Conservation (phyloP, 495 filamentous ascomycete species). For the Penicillium pulvis region DNA sequence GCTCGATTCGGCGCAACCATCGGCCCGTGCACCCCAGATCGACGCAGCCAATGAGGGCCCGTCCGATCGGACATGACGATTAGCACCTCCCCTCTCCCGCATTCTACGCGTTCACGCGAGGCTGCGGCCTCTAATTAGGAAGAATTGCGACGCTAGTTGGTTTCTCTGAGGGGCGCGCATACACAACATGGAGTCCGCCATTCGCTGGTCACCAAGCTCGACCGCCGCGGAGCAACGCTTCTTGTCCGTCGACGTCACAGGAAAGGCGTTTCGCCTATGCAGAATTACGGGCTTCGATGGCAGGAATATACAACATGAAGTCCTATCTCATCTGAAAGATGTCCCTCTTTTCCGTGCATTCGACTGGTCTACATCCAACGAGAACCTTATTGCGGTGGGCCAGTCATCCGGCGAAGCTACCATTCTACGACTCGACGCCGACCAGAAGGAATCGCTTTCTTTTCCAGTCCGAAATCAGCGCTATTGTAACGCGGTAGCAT, state of each 20-base stretch:
- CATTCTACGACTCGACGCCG: slow-evolving; percentile 73
- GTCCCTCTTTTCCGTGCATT: slow-evolving; percentile 88
- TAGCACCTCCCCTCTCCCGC: slow-evolving; percentile 16
- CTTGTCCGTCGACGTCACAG: slow-evolving; percentile 79
- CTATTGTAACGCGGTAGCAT: slow-evolving; percentile 88
- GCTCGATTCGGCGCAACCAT: slow-evolving; percentile 29
- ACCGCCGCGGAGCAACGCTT: slow-evolving; percentile 66
- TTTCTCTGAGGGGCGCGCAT: not conserved
- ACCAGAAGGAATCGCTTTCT: slow-evolving; percentile 61
- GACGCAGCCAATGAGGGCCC: slow-evolving; percentile 32
- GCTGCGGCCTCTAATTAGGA: slow-evolving; percentile 16
- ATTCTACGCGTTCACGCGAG: slow-evolving; percentile 5
- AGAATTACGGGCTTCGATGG: slow-evolving; percentile 63
- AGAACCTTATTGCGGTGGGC: slow-evolving; percentile 81
- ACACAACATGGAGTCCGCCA: slow-evolving; percentile 62
- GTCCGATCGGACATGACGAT: slow-evolving; percentile 26
- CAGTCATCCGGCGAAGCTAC: slow-evolving; percentile 82
- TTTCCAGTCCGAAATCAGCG: slow-evolving; percentile 84
- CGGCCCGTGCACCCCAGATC: slow-evolving; percentile 32
- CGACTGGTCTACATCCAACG: slow-evolving; percentile 86
- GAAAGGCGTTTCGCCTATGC: slow-evolving; percentile 78
- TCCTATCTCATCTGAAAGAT: slow-evolving; percentile 71
- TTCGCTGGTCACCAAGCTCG: slow-evolving; percentile 89
- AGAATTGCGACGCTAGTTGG: slow-evolving; percentile 2
- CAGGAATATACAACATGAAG: slow-evolving; percentile 63